Evolutionary conservation across 192 early-diverging fungal genomes (phyloP).

Genomic region (Podochytrium sp.): DNA sequence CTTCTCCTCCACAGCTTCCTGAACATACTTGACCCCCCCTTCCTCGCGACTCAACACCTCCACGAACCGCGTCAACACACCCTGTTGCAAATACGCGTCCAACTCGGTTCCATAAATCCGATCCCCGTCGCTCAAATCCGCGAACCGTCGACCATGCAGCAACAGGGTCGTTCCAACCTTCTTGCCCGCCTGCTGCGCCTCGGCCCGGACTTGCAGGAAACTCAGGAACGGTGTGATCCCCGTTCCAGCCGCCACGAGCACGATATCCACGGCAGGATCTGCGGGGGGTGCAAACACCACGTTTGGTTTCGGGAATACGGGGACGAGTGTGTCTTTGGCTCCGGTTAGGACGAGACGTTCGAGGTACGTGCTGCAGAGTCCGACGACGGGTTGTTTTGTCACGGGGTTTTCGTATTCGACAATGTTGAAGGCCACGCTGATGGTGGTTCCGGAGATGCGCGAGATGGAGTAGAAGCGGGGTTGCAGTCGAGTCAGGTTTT

Average conservation of each 20-base stretch:
- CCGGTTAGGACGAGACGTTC: conserved; percentile 62
- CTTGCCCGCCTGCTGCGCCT: conserved; percentile 43
- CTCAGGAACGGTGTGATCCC: conserved; percentile 94
- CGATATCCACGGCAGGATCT: conserved; percentile 60
- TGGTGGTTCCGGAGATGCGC: conserved; percentile 52
- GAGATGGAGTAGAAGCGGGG: conserved; percentile 93
- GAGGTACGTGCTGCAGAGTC: conserved; percentile 82
- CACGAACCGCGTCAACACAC: conserved; percentile 61
- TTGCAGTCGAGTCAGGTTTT: conserved; percentile 74
- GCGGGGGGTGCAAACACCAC: conserved; percentile 68
- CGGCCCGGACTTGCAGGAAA: conserved; percentile 68
- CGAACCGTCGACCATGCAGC: conserved; percentile 84
- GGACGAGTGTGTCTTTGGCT: conserved; percentile 12
- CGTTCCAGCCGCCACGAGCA: conserved; percentile 92
- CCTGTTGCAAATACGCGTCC: conserved; percentile 44
- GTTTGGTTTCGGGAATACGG: conserved; percentile 44
- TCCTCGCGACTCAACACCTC: conserved; percentile 19
- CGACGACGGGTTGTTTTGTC: conserved; percentile 45
- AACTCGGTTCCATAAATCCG: conserved; percentile 73
- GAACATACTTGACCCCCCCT: conserved; percentile 74
- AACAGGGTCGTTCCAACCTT: conserved; percentile 66
- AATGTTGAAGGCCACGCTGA: conserved; percentile 88
- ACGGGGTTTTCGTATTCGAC: conserved; percentile 52
- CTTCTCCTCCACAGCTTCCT: conserved; percentile 71
- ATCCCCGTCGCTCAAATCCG: conserved; percentile 54